Evolutionary conservation across 768 basidiomycete species (phyloP).

Genomic region (Suillus occidentalis): DNA sequence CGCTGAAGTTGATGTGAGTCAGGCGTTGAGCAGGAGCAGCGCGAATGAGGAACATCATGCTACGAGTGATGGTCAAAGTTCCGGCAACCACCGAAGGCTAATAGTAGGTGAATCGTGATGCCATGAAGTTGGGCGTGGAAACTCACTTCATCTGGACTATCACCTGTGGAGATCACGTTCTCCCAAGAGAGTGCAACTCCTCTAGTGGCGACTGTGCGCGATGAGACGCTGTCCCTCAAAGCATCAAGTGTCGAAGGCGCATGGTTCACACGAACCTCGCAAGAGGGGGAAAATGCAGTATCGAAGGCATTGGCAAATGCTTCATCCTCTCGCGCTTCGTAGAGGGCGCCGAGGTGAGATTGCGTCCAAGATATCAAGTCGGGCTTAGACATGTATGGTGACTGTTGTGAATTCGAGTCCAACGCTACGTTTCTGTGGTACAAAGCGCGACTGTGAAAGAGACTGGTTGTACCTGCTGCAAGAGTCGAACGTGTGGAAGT

Average conservation of each 20-base stretch:
- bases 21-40: conserved; percentile 36
- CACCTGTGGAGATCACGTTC: conserved; percentile 31
- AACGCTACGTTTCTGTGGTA: background rate
- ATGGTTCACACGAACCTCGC: conserved; percentile 38
- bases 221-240: conserved; percentile 28
- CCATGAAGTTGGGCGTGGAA: no score
- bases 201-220: conserved; percentile 18
- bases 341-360: conserved; percentile 28
- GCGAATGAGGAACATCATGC: conserved; percentile 41
- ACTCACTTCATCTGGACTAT: conserved; percentile 23
- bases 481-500: background rate
- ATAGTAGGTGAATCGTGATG: background rate
- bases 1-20: conserved; percentile 39
- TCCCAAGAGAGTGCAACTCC: conserved; percentile 36
- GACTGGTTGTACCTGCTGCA: background rate
- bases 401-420: background rate
- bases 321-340: conserved; percentile 17
- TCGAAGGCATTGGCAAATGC: conserved; percentile 24
- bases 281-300: conserved; percentile 31
- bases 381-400: conserved; percentile 9
- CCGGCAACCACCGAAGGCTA: conserved; percentile 41
- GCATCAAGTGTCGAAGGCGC: conserved; percentile 19
- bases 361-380: conserved; percentile 28
- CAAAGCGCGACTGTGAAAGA: conserved; percentile 3
- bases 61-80: conserved; percentile 38